Base-by-base conservation (phyloP, 169 alveolate genomes). In the Eimeria falciformis region DNA sequence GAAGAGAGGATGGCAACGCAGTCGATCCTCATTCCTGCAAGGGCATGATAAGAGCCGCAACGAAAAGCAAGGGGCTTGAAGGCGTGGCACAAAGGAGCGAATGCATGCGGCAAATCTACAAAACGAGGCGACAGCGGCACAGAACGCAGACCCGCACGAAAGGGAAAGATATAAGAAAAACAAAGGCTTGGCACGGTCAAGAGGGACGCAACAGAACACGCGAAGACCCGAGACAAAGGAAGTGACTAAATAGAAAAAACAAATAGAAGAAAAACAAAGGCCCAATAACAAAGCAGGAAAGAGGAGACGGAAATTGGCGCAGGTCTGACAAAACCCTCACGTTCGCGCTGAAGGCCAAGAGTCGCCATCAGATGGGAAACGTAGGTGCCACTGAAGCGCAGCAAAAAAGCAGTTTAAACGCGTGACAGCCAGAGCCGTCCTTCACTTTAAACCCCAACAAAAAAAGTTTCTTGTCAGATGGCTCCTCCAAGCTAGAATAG, bases 21-120 rank as follows among this genome's bases (percentile, higher is more conserved):
- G 75, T 86, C 92, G 43, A 69, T 53, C 43, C 92, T 69, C 92
- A 86, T 86, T 21, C 92, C 92, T 86, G 92, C 50, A 50, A 45
- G 23, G 33, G 46, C 78, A 66, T 33, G 40, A 33, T 2, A 33
- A 0, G 40, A 33, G 40, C 40, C 40, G 40, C 40, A 33, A 33
- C 40, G 4, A 33, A 33, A 2, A 33, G 40, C 40, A 33, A 1
- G 40, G 40, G 40, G 40, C 40, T 33, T 33, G 40, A 33, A 33
- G 40, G 40, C 40, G 40, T 33, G 40, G 40, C 40, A 33, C 40
- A 33, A 33, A 33, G 2, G 40, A 33, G 40, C 40, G 40, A 33
- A 33, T 33, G 0, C 40, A 33, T 33, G 40, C 40, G 2, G 40
- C 40, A 33, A 33, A 33, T 33, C 40, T 2, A 33, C 40, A 33